Evolutionary conservation across 2,329 filamentous ascomycete species (phyloP), one percentile per base, ranked within the genome.

Genomic region (Verruconis gallopava): DNA sequence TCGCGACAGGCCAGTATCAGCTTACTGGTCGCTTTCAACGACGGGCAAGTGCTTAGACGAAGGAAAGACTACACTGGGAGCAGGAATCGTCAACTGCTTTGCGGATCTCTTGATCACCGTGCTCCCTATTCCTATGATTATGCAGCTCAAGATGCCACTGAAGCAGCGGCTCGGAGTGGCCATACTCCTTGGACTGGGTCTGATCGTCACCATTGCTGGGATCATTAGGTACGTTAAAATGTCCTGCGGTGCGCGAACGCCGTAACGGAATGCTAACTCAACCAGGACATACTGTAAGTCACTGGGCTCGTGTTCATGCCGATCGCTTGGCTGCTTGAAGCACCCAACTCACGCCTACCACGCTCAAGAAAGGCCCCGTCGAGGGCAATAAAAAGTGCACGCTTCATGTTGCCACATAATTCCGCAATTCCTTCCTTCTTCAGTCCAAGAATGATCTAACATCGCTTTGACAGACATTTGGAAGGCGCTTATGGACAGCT

Each of bases 61-160:
- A 51, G 63, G 60, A 4, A 50, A 47, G 3, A 50, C 50, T 11
- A 66, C 59, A 1, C 50, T 68, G 2, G 49, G 53, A 4, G 55
- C 55, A 11, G 65, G 64, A 2, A 54, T 66, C n/a, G 53, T 67
- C 42, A 67, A 63, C 40, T 63, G 57, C 40, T 42, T 64, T 19
- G 58, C 63, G 4, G 65, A 68, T 41, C 50, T 67, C 13, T 44
- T 61, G 1, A 60, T 61, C 15, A 65, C 65, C 0, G 17, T 63
- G 1, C 55, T 66, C 1, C 65, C 65, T 0, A 61, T 68, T 5
- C 65, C 65, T 3, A 53, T 68, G 18, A 55, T 67, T 14, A 49
- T 58, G 50, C 50, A 52, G n/a, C 56, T 68, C 4, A 54, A 62
- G 18, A 63, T 68, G 59, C 63, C 63, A 2, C 45, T 55, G 3